Conservation (phyloP, 1,139 yeast genomes). For the Suhomyces bolitotheri region DNA sequence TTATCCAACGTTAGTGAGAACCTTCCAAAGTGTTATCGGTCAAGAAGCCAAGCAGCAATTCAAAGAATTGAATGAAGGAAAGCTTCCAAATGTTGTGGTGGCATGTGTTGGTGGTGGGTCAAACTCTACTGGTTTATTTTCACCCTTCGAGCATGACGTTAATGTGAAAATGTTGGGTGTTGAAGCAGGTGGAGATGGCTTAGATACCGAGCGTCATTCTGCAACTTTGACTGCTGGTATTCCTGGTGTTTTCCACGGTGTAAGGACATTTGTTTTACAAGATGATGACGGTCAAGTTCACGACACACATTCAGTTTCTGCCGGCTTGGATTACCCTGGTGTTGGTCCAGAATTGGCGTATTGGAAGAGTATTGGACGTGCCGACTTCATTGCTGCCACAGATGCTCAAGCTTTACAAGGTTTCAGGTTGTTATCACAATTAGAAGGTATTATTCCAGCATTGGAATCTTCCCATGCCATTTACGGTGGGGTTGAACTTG, state of each 20-base stretch:
- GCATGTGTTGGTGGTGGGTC: conserved; percentile 99
- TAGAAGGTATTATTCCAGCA: conserved; percentile 98
- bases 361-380: conserved; percentile 95
- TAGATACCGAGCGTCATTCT: conserved; percentile 82
- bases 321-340: conserved; percentile 98
- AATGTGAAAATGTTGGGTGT: conserved; percentile 85
- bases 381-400: conserved; percentile 84
- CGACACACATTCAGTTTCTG: conserved; percentile 97
- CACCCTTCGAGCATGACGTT: conserved; percentile 83
- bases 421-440: conserved; percentile 81
- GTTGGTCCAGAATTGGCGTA: conserved; percentile 97
- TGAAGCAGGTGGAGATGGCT: conserved; percentile 98
- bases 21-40: conserved; percentile 97
- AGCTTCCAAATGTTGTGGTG: conserved; percentile 87
- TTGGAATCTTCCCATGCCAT: conserved; percentile 96
- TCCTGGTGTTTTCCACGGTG: conserved; percentile 99
- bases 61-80: conserved; percentile 71
- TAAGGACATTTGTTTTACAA: conserved; percentile 88
- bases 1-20: conserved; percentile 94
- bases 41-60: conserved; percentile 92
- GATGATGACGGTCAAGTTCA: conserved; percentile 92
- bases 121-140: conserved; percentile 92
- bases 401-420: conserved; percentile 93
- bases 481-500: conserved; percentile 84
- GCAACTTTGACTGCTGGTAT: conserved; percentile 92